These are phyloP conservation scores for Malus hybrid DNA, from an alignment of 331 rosid species.

Conservation along the genomic window DNA sequence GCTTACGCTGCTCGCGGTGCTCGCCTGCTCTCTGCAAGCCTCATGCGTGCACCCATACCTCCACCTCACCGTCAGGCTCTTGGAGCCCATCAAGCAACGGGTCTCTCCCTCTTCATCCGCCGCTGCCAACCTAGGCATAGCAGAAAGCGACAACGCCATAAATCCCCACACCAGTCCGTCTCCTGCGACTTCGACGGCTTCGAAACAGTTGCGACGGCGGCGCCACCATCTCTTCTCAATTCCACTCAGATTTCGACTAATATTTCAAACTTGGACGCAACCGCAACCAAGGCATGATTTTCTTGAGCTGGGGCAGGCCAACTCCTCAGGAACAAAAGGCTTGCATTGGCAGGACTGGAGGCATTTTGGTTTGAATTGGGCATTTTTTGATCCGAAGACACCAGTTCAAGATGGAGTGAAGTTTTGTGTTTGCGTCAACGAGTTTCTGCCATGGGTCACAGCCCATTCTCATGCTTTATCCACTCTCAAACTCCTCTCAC, in stretches of 20 bases:
- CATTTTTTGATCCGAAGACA: slow-evolving; percentile 79
- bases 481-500: too few species aligned
- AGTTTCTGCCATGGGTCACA: slow-evolving; percentile 87
- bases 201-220: too few species aligned
- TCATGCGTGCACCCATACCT: too few species aligned
- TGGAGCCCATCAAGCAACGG: too few species aligned
- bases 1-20: too few species aligned
- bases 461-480: too few species aligned
- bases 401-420: slow-evolving; percentile 58
- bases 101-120: too few species aligned
- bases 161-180: neutral
- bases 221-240: too few species aligned
- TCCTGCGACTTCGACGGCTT: neutral
- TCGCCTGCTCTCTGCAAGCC: too few species aligned
- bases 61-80: too few species aligned
- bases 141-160: neutral
- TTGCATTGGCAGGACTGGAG: slow-evolving; percentile 60
- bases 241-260: too few species aligned
- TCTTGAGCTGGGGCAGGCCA: slow-evolving; percentile 74
- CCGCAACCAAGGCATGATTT: slow-evolving; percentile 42
- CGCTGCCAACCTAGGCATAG: too few species aligned
- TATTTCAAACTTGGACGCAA: neutral
- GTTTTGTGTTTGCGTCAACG: slow-evolving; percentile 79
- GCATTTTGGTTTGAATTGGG: slow-evolving; percentile 87
- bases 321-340: slow-evolving; percentile 56